These are phyloP conservation scores for Aspergillus pseudoviridinutans DNA, from an alignment of 2,329 filamentous ascomycete genomes.

Conservation along the genomic window DNA sequence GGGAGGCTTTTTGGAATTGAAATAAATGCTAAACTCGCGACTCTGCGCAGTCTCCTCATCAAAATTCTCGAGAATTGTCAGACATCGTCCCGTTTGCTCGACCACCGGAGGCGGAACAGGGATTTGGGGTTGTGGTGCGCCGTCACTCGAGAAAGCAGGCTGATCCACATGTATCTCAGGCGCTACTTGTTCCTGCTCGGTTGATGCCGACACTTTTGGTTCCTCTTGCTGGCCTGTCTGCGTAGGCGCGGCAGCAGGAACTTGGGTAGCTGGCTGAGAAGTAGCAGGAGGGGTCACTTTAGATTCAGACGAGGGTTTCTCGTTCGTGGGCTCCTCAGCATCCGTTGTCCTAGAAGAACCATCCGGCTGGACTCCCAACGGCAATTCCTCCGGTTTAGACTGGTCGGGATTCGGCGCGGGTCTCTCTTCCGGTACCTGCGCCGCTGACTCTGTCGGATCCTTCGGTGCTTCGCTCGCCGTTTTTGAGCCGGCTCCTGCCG, in stretches of 20 bases:
- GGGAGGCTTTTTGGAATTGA: conserved; percentile 48
- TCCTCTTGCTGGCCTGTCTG: conserved; percentile 3
- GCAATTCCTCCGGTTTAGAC: neutral
- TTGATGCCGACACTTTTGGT: neutral
- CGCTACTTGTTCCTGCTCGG: conserved; percentile 6
- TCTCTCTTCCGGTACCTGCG: neutral
- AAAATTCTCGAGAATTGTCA: conserved; percentile 58
- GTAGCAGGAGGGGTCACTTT: neutral
- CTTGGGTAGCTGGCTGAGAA: neutral
- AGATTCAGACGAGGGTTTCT: neutral
- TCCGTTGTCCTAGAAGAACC: conserved; percentile 3
- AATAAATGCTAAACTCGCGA: conserved; percentile 53
- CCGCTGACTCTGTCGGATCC: neutral
- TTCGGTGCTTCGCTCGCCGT: neutral
- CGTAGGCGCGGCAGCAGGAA: neutral
- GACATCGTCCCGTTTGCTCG: conserved; percentile 52
- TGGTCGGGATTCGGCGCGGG: conserved; percentile 3
- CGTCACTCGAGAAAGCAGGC: conserved; percentile 9
- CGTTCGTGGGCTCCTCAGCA: conserved; percentile 1
- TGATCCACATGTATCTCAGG: conserved; percentile 17
- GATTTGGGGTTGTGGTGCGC: conserved; percentile 22
- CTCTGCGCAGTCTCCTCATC: conserved; percentile 53
- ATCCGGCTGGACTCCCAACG: conserved; percentile 1
- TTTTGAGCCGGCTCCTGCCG: neutral
- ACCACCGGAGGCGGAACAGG: conserved; percentile 36